A percentile compares a stretch with the other conserved stretches of the same genome.
These are phyloP conservation scores for Thelephora ganbajun DNA, from an alignment of 768 basidiomycete genomes.

Conservation along the genomic window DNA sequence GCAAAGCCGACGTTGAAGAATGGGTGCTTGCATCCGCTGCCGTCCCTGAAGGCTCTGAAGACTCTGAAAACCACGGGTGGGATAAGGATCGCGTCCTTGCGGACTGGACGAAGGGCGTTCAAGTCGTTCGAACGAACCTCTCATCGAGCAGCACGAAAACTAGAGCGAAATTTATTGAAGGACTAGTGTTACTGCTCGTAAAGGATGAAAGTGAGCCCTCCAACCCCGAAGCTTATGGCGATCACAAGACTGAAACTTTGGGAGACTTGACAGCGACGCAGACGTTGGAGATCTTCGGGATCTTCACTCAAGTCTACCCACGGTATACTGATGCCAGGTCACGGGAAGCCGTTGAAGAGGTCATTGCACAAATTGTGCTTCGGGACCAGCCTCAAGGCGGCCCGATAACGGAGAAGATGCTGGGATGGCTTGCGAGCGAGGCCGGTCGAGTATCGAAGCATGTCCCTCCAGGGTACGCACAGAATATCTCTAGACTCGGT, in stretches of 20 bases:
- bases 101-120: slow-evolving; percentile 42
- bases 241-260: slow-evolving; percentile 1
- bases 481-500: not conserved
- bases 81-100: slow-evolving; percentile 34
- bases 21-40: slow-evolving; percentile 43
- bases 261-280: slow-evolving; percentile 49
- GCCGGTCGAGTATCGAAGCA: slow-evolving; percentile 41
- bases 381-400: slow-evolving; percentile 40
- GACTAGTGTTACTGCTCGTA: slow-evolving; percentile 44
- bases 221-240: not conserved
- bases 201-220: slow-evolving; percentile 38
- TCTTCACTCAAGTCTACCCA: slow-evolving; percentile 65
- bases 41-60: slow-evolving; percentile 19
- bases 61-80: slow-evolving; percentile 25
- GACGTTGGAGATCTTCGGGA: slow-evolving; percentile 52
- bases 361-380: slow-evolving; percentile 49
- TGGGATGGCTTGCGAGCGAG: slow-evolving; percentile 67
- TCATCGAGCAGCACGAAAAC: slow-evolving; percentile 38
- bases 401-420: slow-evolving; percentile 54
- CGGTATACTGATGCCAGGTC: slow-evolving; percentile 66
- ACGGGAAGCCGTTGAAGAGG: slow-evolving; percentile 52
- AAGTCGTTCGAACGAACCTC: slow-evolving; percentile 36
- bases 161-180: slow-evolving; percentile 44
- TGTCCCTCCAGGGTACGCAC: slow-evolving; percentile 33
- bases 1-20: slow-evolving; percentile 42